Evolutionary conservation across 2,329 filamentous ascomycete species (phyloP).

Genomic region (Fusarium paranaense): DNA sequence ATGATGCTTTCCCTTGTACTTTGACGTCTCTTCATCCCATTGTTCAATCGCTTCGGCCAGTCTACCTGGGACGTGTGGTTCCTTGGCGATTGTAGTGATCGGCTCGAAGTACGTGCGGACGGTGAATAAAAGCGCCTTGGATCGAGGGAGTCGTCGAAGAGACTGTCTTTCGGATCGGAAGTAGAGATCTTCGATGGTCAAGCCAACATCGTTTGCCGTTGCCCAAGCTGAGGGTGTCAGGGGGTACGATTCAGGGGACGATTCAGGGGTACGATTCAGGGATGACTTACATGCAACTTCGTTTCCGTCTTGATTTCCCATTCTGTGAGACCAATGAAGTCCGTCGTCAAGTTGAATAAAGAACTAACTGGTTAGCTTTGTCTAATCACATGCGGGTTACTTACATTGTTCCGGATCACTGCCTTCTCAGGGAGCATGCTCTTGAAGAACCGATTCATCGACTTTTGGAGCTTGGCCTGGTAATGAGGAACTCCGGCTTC

Average conservation of each 20-base stretch:
- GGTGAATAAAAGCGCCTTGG: slow-evolving; percentile 24
- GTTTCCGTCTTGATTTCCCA: slow-evolving; percentile 23
- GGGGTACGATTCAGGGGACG: neutral
- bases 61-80: slow-evolving; percentile 28
- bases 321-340: slow-evolving; percentile 34
- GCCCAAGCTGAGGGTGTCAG: slow-evolving; percentile 27
- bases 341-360: slow-evolving; percentile 37
- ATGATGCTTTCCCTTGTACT: slow-evolving; percentile 32
- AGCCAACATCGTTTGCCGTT: slow-evolving; percentile 14
- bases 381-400: rapidly evolving
- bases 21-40: slow-evolving; percentile 26
- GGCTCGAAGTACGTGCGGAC: slow-evolving; percentile 35
- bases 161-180: slow-evolving; percentile 37
- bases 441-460: slow-evolving; percentile 36
- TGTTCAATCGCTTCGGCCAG: slow-evolving; percentile 29
- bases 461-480: slow-evolving; percentile 25
- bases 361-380: slow-evolving; percentile 2
- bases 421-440: slow-evolving; percentile 30
- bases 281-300: slow-evolving; percentile 20
- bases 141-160: slow-evolving; percentile 27
- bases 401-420: slow-evolving; percentile 28
- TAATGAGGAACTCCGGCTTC: slow-evolving; percentile 36
- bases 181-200: slow-evolving; percentile 27
- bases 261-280: rapidly evolving
- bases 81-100: slow-evolving; percentile 16